Percentiles rank a stretch among this genome's conserved stretches.
These are phyloP conservation scores for Sporisorium reilianum DNA, from an alignment of 1,284 basidiomycete genomes.

Conservation along the genomic window DNA sequence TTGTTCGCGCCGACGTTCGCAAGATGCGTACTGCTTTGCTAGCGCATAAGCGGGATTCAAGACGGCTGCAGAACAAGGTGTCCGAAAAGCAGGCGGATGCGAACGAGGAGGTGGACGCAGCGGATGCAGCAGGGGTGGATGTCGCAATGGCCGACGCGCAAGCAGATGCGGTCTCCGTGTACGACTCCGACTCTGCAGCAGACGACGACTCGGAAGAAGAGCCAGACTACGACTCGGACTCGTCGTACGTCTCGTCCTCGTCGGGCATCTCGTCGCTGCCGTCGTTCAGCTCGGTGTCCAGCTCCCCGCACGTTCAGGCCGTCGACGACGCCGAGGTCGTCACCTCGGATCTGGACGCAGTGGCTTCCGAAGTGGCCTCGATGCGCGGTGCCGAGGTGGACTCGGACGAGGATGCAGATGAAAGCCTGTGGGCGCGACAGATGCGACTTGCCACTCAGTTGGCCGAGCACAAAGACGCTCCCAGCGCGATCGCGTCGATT, in stretches of 20 bases:
- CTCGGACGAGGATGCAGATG: slow-evolving; percentile 35
- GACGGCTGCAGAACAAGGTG: not conserved
- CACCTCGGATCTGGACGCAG: slow-evolving; percentile 12
- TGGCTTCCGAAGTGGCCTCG: slow-evolving; percentile 20
- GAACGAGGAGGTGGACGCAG: not conserved
- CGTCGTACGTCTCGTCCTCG: slow-evolving; percentile 12
- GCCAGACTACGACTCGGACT: slow-evolving; percentile 39
- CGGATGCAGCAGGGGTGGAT: not conserved
- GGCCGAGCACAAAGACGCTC: slow-evolving; percentile 4
- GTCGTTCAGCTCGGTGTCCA: slow-evolving; percentile 43
- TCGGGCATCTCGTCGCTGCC: slow-evolving; percentile 46
- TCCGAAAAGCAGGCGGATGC: not conserved
- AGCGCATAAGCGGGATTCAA: slow-evolving; percentile 1
- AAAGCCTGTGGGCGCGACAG: slow-evolving; percentile 42
- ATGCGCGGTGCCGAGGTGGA: slow-evolving; percentile 16
- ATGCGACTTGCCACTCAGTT: slow-evolving; percentile 25
- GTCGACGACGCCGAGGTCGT: slow-evolving; percentile 16
- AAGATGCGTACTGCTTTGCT: slow-evolving; percentile 36
- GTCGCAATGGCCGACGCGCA: not conserved
- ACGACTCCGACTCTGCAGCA: slow-evolving; percentile 17
- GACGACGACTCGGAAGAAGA: slow-evolving; percentile 2
- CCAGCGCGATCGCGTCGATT: slow-evolving; percentile 8
- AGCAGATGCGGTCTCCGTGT: slow-evolving; percentile 8
- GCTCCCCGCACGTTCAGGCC: slow-evolving; percentile 26
- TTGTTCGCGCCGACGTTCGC: slow-evolving; percentile 31